Conservation (phyloP, 345 rosid species). For the Syzygium oleosum region DNA sequence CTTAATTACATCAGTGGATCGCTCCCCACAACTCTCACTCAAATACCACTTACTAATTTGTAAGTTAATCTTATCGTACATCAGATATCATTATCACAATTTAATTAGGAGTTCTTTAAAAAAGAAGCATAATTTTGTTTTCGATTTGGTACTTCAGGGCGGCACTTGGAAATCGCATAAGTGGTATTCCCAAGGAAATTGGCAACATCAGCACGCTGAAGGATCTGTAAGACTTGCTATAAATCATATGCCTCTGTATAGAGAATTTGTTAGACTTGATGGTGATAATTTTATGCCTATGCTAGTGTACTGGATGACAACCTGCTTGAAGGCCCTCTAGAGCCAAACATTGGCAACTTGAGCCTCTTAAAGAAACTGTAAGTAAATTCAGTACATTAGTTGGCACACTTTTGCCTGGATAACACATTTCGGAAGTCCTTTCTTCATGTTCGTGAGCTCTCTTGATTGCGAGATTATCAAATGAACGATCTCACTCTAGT, state of each 20-base stretch:
- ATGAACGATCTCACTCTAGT: background rate
- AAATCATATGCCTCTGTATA: background rate
- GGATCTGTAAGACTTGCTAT: slow-evolving; percentile 38
- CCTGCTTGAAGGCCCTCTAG: slow-evolving; percentile 50
- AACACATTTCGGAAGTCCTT: background rate
- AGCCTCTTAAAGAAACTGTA: slow-evolving; percentile 41
- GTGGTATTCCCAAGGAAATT: slow-evolving; percentile 55
- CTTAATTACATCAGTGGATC: slow-evolving; percentile 69
- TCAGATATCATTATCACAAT: rapidly evolving
- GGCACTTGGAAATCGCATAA: slow-evolving; percentile 53
- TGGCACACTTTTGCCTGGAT: background rate
- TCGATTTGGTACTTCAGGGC: slow-evolving; percentile 20
- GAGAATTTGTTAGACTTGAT: background rate
- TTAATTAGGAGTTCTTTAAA: background rate
- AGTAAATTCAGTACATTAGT: background rate
- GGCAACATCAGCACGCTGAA: slow-evolving; percentile 47
- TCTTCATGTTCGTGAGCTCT: background rate
- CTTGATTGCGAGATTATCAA: background rate
- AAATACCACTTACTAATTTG: slow-evolving; percentile 38
- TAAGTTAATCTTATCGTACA: slow-evolving; percentile 14
- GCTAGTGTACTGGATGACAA: slow-evolving; percentile 58
- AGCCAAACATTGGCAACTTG: slow-evolving; percentile 55
- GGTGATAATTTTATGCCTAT: background rate
- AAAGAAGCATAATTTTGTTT: no score
- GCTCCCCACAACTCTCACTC: slow-evolving; percentile 45